Conservation (phyloP, 257 asterid genomes). For the Lavandula angustifolia region DNA sequence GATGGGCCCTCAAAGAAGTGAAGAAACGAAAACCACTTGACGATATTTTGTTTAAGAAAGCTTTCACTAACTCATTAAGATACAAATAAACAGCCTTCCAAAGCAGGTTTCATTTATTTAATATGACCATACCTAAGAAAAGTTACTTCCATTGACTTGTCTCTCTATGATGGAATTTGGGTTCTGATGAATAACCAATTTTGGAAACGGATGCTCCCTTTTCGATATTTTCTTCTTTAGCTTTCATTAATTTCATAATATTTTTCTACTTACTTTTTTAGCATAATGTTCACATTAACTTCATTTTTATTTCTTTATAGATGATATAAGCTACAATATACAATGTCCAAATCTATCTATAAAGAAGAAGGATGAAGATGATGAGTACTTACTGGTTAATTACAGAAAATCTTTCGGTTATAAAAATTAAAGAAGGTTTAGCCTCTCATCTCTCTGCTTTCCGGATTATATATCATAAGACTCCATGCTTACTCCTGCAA, state of each 20-base stretch:
- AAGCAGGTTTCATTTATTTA: slow-evolving; percentile 7
- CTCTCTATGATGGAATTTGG: slow-evolving; percentile 6
- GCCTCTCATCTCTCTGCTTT: neutral
- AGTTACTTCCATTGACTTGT: slow-evolving; percentile 14
- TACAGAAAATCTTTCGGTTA: slow-evolving; percentile 39
- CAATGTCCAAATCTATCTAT: neutral
- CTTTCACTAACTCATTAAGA: neutral
- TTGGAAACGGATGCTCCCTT: slow-evolving; percentile 7
- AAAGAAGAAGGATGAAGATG: neutral
- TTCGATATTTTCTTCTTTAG: slow-evolving; percentile 6
- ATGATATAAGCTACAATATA: slow-evolving; percentile 48
- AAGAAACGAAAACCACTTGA: slow-evolving; percentile 29
- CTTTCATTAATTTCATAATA: slow-evolving; percentile 11
- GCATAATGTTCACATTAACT: neutral
- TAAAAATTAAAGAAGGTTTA: slow-evolving; percentile 30
- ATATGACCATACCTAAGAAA: slow-evolving; percentile 23
- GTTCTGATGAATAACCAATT: neutral
- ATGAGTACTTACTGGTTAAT: slow-evolving; percentile 3
- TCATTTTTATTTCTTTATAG: slow-evolving; percentile 8
- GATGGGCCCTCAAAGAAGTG: slow-evolving; percentile 23
- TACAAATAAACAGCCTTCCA: slow-evolving; percentile 1
- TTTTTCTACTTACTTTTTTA: neutral
- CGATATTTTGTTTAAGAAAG: neutral
- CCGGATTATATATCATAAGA: neutral
- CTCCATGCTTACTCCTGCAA: neutral